Evolutionary conservation across 2,329 filamentous ascomycete genomes (phyloP), one percentile per base, ranked within the genome.

Genomic region (Leptoxyphium fumago): DNA sequence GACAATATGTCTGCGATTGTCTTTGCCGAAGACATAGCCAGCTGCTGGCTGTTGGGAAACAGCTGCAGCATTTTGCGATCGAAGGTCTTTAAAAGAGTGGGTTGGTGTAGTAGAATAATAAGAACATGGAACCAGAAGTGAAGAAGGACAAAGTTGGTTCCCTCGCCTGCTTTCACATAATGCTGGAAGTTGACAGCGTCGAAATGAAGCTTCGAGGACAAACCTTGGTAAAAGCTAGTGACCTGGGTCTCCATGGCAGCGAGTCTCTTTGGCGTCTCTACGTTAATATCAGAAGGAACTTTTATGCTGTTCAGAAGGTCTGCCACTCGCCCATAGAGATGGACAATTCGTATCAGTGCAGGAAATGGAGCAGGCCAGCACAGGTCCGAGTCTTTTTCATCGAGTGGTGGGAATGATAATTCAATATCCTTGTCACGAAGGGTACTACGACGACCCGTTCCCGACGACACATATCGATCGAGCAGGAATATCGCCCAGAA

Each of bases 401-500:
- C 68, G 40, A 76, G 60, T 5, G 70, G 66, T 2, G 75, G 75
- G 39, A 93, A 82, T 1, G 76, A 75, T 6, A 93, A 71, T 59
- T 93, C 87, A 50, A 89, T 88, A 52, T 93, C 86, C 47, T 84
- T 81, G 56, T 93, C 84, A 41, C 82, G 78, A 28, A 94, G 71
- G 0, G 85, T 93, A 10, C 89, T 86, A 1, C 85, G 82, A 13
- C 86, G 73, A 9, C 87, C 87, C 0, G 85, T 91, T 0, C 86
- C 86, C 0, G 84, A 89, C 0, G 86, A 93, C 21, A 94, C 89
- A 48, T 89, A 81, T 15, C 86, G 74, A 55, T 94, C 86, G 1
- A 94, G 73, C 50, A 93, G 81, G 60, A 93, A 93, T 10, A 94
- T 82, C 3, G 84, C 80, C 86, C 86, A 94, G 52, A 94, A 87